Evolutionary conservation across 2,329 filamentous ascomycete species (phyloP), one percentile per base, ranked within the genome.

Genomic region (Alternaria arbusti): DNA sequence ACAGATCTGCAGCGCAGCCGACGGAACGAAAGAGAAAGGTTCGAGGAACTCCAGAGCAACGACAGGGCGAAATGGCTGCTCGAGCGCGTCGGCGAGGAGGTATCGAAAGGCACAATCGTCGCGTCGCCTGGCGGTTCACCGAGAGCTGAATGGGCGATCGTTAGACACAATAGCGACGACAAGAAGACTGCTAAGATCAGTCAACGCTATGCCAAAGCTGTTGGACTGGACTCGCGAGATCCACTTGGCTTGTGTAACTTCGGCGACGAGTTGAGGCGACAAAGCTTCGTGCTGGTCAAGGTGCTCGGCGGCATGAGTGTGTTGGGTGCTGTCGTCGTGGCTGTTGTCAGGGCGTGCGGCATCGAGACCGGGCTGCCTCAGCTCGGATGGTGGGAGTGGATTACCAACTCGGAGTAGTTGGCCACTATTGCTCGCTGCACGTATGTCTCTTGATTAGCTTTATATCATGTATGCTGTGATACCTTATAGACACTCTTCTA

Each of bases 201-300:
- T 5, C 64, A 72, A 23, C 58, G 72, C 40, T 76, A 78, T 52
- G 65, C 52, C 10, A 72, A 60, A 47, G 63, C 63, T n/a, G 59
- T 60, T 52, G 72, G 80, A 20, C 69, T 85, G 51, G 84, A 85
- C 69, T 85, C 88, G 32, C 86, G 91, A 63, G 94, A 97, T 77
- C 94, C 94, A 1, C 84, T 97, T 0, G 94, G 94, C 0, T 78
- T 97, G 36, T 84, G 96, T 55, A 85, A 89, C 65, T 86, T 94
- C 67, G 87, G 88, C 3, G 88, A 91, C 20, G 86, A 88, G 36
- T 74, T 96, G 43, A 89, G 86, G 70, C 85, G 86, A 47, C 86
- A 86, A 49, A 87, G 91, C 0, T 89, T 89, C 83, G 79, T 91
- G 50, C 86, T 91, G 1, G 82, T 96, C 40, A 91, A 94, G 76